Base-by-base conservation (phyloP, 2,329 filamentous ascomycete genomes). In the Raffaelea arxii region DNA sequence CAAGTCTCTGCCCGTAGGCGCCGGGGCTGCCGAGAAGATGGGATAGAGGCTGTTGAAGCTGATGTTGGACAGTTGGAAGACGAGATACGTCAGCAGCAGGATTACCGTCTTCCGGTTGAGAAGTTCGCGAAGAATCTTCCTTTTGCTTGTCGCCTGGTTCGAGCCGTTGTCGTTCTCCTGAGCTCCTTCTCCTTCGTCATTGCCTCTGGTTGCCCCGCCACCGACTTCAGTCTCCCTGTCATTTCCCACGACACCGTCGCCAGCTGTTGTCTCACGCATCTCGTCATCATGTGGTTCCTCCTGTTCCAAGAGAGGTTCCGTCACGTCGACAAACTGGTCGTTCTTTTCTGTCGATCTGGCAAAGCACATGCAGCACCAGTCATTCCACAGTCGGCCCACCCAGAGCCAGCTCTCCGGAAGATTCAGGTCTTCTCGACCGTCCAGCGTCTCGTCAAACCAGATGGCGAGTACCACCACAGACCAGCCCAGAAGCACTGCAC, bases 41-140 rank as follows among this genome's bases (percentile, higher is more conserved):
- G 92, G 92, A 57, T 94, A 98, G 0, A 98, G 71, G 18, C 87
- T 91, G 65, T 95, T 96, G 74, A 90, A 98, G 4, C 88, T 89
- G 54, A 96, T 88, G 62, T 97, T 97, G 50, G 86, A 82, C 5
- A 98, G 74, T 58, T 96, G 90, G 60, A 97, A 98, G 43, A 97
- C 83, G 38, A 96, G 77, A 59, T 95, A 97, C 0, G 90, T 94
- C 44, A 78, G 62, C 6, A 98, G 75, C 0, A 98, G 75, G 3
- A 94, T 69, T 12, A 96, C 62, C 0, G 89, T 95, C 49, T 92
- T 89, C 48, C 81, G 75, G 57, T 86, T 94, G 43, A 91, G 72
- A 2, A 95, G 58, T 38, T 75, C 68, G n/a, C 62, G 67, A 65
- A 72, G 72, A 2, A 63, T 61, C 6, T 62, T 61, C 38, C 49